Conservation (phyloP, 2,329 filamentous ascomycete species). For the Laburnicola sp. region DNA sequence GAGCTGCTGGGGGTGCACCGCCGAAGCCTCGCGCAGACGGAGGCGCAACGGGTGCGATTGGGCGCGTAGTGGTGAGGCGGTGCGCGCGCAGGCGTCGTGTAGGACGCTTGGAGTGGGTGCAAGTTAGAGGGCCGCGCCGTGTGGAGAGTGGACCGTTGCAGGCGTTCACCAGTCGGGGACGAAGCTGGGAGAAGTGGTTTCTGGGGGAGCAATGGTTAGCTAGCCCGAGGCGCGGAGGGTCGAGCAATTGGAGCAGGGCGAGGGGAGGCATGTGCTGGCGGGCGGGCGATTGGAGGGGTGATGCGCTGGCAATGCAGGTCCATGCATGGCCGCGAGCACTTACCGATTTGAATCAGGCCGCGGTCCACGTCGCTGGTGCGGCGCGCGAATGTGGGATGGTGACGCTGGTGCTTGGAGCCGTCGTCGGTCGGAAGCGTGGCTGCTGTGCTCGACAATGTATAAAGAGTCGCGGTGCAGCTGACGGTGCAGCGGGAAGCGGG, state of each 20-base stretch:
- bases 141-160: slow-evolving; percentile 41
- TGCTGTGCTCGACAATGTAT: slow-evolving; percentile 25
- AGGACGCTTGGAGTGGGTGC: slow-evolving; percentile 19
- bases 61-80: slow-evolving; percentile 36
- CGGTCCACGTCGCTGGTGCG: slow-evolving; percentile 36
- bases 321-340: slow-evolving; percentile 43
- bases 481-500: slow-evolving; percentile 25
- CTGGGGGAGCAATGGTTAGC: slow-evolving; percentile 39
- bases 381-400: slow-evolving; percentile 11
- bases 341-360: slow-evolving; percentile 44
- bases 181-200: slow-evolving; percentile 32
- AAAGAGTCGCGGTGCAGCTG: slow-evolving; percentile 36
- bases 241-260: slow-evolving; percentile 44
- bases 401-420: slow-evolving; percentile 18
- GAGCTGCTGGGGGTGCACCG: slow-evolving; percentile 36
- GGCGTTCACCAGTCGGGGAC: slow-evolving; percentile 38
- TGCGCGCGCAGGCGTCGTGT: slow-evolving; percentile 26
- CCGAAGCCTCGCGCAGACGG: slow-evolving; percentile 34
- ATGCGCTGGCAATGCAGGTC: slow-evolving; percentile 50
- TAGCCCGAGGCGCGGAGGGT: slow-evolving; percentile 35
- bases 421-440: not conserved
- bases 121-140: slow-evolving; percentile 41
- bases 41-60: slow-evolving; percentile 36
- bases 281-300: slow-evolving; percentile 46
- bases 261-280: slow-evolving; percentile 45